Evolutionary conservation across 345 rosid genomes (phyloP), one percentile per base, ranked within the genome.

Genomic region (Reutealis trisperma): DNA sequence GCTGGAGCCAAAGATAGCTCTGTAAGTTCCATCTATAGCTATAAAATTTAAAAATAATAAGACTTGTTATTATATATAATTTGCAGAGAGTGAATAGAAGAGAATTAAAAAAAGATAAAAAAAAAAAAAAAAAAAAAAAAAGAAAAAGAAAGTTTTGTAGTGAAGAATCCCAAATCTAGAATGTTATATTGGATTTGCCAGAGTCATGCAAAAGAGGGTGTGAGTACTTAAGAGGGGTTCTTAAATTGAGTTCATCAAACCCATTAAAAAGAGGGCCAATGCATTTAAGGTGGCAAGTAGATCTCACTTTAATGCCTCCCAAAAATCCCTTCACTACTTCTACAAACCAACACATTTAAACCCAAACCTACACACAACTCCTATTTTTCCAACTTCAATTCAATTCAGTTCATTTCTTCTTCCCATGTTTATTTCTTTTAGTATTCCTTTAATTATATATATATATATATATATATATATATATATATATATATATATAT

Each of bases 231-330:
- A 76, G 77, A 81, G 73, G 84, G 76, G 41, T 78, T 78, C 84
- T 70, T 82, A 80, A 86, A 84, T 86, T 84, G 84, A 42, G 30
- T 72, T 73, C 69, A 81, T 83, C 80, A 77, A 84, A 78, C 84
- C 72, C 84, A 84, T 79, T 87, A 81, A 84, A 81, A 77, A 84
- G 75, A 80, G 84, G 87, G 82, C 82, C 81, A 79, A 77, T 55
- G 89, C 89, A 87, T 84, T 83, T 62, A 84, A 81, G 78, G 49
- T 77, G 86, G 83, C 84, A 77, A 87, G 89, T 84, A 75, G 86
- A 84, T 72, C 63, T 59, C 82, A 72, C 81, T 87, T 87, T 77
- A 87, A 87, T 87, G 89, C 86, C 81, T 67, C 85, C 81, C 64
- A 42, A 37, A 72, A 76, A 76, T 74, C 78, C 72, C 70, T 4